Evolutionary conservation across 768 basidiomycete genomes (phyloP).

Genomic region (Lenzites betulinus): DNA sequence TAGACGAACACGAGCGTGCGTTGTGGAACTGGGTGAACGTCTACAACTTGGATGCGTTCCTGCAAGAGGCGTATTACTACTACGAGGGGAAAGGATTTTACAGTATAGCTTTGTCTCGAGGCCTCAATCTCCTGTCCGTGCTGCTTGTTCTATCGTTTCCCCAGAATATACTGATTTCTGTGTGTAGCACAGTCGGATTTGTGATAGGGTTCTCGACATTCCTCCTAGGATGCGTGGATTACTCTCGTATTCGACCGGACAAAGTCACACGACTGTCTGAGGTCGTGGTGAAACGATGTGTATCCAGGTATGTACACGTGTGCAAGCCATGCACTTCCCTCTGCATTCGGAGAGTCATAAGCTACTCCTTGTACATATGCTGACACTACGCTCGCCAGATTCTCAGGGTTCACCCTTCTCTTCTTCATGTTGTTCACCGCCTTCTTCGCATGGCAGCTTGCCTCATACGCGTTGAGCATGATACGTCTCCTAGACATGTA

Average conservation of each 20-base stretch:
- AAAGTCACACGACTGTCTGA: slow-evolving; percentile 72
- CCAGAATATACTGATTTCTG: slow-evolving; percentile 32
- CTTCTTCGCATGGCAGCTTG: slow-evolving; percentile 89
- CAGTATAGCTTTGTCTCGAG: slow-evolving; percentile 87
- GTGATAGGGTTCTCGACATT: slow-evolving; percentile 99
- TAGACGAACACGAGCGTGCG: slow-evolving; percentile 87
- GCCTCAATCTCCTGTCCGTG: slow-evolving; percentile 93
- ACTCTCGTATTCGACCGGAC: slow-evolving; percentile 72
- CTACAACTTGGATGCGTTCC: slow-evolving; percentile 92
- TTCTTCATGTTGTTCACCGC: slow-evolving; percentile 83
- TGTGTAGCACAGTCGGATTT: slow-evolving; percentile 88
- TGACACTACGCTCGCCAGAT: slow-evolving; percentile 43
- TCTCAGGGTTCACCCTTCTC: slow-evolving; percentile 82
- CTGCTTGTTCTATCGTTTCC: slow-evolving; percentile 21
- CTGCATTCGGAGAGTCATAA: background rate
- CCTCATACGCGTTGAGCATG: slow-evolving; percentile 73
- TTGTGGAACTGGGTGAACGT: slow-evolving; percentile 99
- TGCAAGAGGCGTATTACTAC: slow-evolving; percentile 94
- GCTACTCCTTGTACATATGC: background rate
- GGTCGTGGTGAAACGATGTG: slow-evolving; percentile 79
- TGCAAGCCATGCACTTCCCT: too few relatives aligned
- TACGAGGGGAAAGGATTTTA: slow-evolving; percentile 97
- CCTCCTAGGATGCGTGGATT: slow-evolving; percentile 92
- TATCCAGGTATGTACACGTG: slow-evolving; percentile 60
- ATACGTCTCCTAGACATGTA: slow-evolving; percentile 91